Conservation (phyloP, 1,284 basidiomycete species). For the Puccinia novopanici region DNA sequence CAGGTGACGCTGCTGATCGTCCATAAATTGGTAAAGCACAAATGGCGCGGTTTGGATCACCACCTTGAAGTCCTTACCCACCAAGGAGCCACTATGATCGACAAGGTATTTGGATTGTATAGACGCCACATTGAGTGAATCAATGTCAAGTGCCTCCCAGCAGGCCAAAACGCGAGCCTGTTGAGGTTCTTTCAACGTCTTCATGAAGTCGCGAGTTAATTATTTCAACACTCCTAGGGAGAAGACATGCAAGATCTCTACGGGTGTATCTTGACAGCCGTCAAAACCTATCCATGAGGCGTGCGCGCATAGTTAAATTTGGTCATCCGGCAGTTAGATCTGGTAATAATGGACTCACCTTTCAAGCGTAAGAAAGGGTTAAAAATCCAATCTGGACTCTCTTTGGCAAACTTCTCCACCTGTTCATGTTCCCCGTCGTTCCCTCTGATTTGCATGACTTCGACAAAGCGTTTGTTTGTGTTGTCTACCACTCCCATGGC, state of each 20-base stretch:
- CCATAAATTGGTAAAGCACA: slow-evolving; percentile 10
- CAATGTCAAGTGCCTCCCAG: neutral
- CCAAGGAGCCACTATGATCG: neutral
- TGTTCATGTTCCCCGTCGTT: neutral
- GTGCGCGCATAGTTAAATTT: neutral
- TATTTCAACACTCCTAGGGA: too few species aligned
- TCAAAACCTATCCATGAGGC: slow-evolving; percentile 56
- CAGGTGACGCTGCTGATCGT: neutral
- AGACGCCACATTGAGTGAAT: neutral
- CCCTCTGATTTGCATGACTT: neutral
- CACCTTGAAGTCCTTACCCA: neutral
- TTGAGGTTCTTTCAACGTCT: slow-evolving; percentile 48
- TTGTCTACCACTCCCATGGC: neutral
- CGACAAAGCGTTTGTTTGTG: neutral
- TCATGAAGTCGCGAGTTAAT: slow-evolving; percentile 55
- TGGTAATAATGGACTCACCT: neutral
- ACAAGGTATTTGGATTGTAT: neutral
- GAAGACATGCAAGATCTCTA: slow-evolving; percentile 48
- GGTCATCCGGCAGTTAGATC: neutral
- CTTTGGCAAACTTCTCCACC: neutral
- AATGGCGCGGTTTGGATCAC: neutral
- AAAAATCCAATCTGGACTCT: neutral
- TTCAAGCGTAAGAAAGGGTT: neutral
- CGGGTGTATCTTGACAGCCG: slow-evolving; percentile 60
- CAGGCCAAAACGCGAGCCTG: neutral